These are phyloP conservation scores for Micractinium sp. DNA, from an alignment of 139 green algal species.

Conservation along the genomic window DNA sequence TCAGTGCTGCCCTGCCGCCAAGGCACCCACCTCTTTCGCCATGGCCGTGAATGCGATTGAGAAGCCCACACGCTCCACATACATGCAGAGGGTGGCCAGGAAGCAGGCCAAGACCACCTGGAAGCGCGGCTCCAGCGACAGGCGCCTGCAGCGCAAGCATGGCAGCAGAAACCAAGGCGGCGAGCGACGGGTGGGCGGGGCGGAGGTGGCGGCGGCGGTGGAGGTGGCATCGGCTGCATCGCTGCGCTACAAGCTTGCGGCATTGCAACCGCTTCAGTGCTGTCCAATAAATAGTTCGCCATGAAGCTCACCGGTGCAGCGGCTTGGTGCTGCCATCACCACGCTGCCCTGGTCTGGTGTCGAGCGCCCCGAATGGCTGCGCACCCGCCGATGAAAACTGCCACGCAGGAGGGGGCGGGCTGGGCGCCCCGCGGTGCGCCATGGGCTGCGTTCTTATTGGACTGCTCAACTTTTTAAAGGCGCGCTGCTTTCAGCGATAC, in stretches of 20 bases:
- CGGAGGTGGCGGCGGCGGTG: background rate
- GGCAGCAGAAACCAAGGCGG: background rate
- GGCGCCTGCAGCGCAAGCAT: background rate
- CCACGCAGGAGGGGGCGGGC: background rate
- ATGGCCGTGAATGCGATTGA: constrained; percentile 93
- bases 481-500: too few relatives aligned
- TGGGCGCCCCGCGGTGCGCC: background rate
- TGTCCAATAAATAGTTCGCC: background rate
- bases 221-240: background rate
- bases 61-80: constrained; percentile 97
- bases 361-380: background rate
- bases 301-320: background rate
- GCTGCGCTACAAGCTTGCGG: background rate
- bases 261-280: background rate
- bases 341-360: background rate
- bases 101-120: constrained; percentile 81
- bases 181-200: background rate
- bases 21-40: constrained; percentile 63
- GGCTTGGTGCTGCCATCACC: background rate
- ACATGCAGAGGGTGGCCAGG: constrained; percentile 86
- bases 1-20: background rate
- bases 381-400: background rate
- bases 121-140: constrained; percentile 57
- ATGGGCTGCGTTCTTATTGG: background rate
- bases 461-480: background rate